phyloP scores from a whole-genome alignment of 805 yeast species.

The Wickerhamomyces sydowiorum region DNA sequence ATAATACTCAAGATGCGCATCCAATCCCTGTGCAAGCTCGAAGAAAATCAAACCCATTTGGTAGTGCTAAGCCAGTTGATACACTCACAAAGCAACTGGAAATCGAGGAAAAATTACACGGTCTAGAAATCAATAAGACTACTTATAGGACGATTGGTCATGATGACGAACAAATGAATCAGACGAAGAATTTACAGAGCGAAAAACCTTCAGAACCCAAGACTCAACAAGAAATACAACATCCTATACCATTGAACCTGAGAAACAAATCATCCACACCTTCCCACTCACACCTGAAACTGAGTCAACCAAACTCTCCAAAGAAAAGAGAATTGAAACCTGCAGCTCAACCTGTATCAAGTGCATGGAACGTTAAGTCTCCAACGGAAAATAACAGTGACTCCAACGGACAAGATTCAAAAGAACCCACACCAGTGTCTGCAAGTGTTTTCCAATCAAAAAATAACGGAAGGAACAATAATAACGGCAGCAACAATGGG shows the following conservation, averaged over 20 bases:
- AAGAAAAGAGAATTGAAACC: slow-evolving; percentile 7
- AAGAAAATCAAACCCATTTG: slow-evolving; percentile 67
- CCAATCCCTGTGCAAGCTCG: slow-evolving; percentile 19
- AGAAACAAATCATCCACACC: background rate
- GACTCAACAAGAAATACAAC: background rate
- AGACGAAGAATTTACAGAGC: background rate
- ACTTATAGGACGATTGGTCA: slow-evolving; percentile 23
- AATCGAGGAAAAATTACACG: slow-evolving; percentile 43
- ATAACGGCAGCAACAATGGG: background rate
- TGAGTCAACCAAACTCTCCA: background rate
- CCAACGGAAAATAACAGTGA: background rate
- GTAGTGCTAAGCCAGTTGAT: slow-evolving; percentile 83
- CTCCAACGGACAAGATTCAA: no score
- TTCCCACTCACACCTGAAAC: background rate
- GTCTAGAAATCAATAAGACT: slow-evolving; percentile 41
- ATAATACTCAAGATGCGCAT: no score
- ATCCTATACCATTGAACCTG: background rate
- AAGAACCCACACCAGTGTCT: slow-evolving; percentile 3
- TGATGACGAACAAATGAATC: background rate
- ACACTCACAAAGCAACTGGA: slow-evolving; percentile 59
- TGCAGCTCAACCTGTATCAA: slow-evolving; percentile 7
- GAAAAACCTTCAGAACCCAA: background rate
- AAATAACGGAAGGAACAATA: no score
- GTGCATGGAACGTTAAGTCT: slow-evolving; percentile 10
- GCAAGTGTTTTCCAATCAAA: slow-evolving; percentile 1